These are phyloP conservation scores for Lachancea mirantina DNA, from an alignment of 805 yeast species.

Conservation along the genomic window DNA sequence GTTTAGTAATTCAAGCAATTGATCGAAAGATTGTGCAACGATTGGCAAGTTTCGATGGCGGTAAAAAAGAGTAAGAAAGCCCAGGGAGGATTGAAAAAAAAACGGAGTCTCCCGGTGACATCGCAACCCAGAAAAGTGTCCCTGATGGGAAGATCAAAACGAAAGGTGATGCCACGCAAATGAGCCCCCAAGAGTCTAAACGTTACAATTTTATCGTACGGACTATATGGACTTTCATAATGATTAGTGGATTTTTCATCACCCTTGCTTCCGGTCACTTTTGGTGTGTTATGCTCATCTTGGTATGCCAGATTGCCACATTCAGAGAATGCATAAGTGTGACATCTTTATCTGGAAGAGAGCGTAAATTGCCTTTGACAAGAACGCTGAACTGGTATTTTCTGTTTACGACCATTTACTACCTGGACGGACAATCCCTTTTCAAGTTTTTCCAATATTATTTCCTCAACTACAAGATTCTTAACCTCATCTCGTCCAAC, in stretches of 20 bases:
- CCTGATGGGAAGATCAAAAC: neutral
- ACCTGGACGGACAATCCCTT: slow-evolving; percentile 78
- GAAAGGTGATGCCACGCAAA: neutral
- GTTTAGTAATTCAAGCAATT: neutral
- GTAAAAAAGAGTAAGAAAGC: slow-evolving; percentile 7
- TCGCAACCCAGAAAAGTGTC: no score
- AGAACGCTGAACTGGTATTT: slow-evolving; percentile 90
- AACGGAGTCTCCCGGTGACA: no score
- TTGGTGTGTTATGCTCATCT: slow-evolving; percentile 65
- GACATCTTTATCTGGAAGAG: slow-evolving; percentile 69
- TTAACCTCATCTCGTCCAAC: slow-evolving; percentile 59
- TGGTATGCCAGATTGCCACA: slow-evolving; percentile 69
- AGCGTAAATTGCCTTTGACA: slow-evolving; percentile 75
- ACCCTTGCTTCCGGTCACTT: slow-evolving; percentile 79
- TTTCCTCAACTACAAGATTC: slow-evolving; percentile 28
- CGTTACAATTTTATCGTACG: slow-evolving; percentile 58
- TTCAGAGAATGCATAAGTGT: slow-evolving; percentile 90
- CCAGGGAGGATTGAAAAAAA: slow-evolving; percentile 3
- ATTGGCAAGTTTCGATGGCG: slow-evolving; percentile 4
- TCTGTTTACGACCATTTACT: slow-evolving; percentile 77
- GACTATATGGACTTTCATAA: slow-evolving; percentile 87
- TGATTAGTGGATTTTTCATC: slow-evolving; percentile 68
- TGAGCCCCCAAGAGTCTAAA: slow-evolving; percentile 12
- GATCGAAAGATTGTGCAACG: neutral
- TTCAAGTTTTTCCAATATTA: slow-evolving; percentile 56